These are phyloP conservation scores for Acacia pycnantha DNA, from an alignment of 331 rosid genomes.

Conservation along the genomic window DNA sequence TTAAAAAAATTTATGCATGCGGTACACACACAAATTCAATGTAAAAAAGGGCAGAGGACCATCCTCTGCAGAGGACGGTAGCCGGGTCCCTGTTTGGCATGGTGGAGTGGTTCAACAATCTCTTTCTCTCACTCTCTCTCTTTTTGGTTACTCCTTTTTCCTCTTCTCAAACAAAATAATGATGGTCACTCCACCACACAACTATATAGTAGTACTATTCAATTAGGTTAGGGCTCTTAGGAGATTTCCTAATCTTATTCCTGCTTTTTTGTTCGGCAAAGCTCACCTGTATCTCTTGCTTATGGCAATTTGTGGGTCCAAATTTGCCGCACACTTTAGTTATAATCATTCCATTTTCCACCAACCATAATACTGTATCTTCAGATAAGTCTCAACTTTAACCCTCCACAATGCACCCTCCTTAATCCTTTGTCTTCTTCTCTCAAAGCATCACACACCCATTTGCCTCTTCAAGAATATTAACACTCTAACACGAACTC, in stretches of 20 bases:
- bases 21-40: no score
- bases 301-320: slow-evolving; percentile 44
- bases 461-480: slow-evolving; percentile 12
- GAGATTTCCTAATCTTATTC: slow-evolving; percentile 3
- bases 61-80: no score
- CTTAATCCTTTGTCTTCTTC: slow-evolving; percentile 26
- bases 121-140: neutral
- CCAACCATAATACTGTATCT: slow-evolving; percentile 23
- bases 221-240: neutral
- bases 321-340: slow-evolving; percentile 42
- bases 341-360: slow-evolving; percentile 29
- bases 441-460: slow-evolving; percentile 33
- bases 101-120: slow-evolving; percentile 19
- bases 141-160: neutral
- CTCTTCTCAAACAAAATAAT: slow-evolving; percentile 7
- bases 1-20: no score
- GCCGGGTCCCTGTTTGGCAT: neutral
- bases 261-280: slow-evolving; percentile 39
- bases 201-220: no score
- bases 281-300: slow-evolving; percentile 30
- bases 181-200: slow-evolving; percentile 30
- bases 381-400: slow-evolving; percentile 38
- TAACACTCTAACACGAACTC: neutral
- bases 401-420: slow-evolving; percentile 20
- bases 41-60: no score